Percentiles rank a stretch among this genome's conserved stretches.
Conservation (phyloP, 495 filamentous ascomycete species). For the Podospora tetraspora region DNA sequence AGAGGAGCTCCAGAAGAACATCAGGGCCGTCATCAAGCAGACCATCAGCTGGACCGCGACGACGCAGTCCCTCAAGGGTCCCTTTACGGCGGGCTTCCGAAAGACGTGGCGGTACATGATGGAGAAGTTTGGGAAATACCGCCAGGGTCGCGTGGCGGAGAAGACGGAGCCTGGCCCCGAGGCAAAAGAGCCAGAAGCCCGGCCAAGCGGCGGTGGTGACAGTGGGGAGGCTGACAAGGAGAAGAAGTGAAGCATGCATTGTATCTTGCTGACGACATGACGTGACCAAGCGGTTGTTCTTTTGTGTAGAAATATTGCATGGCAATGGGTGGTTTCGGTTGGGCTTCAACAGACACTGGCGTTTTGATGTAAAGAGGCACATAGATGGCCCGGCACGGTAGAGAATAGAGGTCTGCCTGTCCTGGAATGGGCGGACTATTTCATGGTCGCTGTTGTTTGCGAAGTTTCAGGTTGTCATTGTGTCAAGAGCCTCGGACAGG, state of each 20-base stretch:
- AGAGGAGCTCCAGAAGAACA: constrained; percentile 58
- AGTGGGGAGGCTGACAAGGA: not conserved
- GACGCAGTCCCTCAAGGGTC: constrained; percentile 74
- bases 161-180: constrained; percentile 11
- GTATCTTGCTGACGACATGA: not conserved
- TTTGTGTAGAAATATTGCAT: not conserved
- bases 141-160: constrained; percentile 36
- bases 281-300: not conserved
- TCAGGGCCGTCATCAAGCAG: constrained; percentile 69
- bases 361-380: not conserved
- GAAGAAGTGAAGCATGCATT: not conserved
- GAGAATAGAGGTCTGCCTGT: not conserved
- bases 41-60: constrained; percentile 90
- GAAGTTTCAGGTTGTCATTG: not conserved
- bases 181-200: constrained; percentile 4
- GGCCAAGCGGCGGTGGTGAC: not conserved
- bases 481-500: too few relatives aligned
- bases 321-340: not conserved
- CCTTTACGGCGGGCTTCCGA: constrained; percentile 65
- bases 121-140: constrained; percentile 78
- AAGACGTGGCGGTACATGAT: constrained; percentile 67
- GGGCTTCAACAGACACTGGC: not conserved
- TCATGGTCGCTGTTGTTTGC: not conserved
- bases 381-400: not conserved
- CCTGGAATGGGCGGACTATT: not conserved